These are phyloP conservation scores for Astrephomene gubernaculifera DNA, from an alignment of 139 green algal species.

Conservation along the genomic window DNA sequence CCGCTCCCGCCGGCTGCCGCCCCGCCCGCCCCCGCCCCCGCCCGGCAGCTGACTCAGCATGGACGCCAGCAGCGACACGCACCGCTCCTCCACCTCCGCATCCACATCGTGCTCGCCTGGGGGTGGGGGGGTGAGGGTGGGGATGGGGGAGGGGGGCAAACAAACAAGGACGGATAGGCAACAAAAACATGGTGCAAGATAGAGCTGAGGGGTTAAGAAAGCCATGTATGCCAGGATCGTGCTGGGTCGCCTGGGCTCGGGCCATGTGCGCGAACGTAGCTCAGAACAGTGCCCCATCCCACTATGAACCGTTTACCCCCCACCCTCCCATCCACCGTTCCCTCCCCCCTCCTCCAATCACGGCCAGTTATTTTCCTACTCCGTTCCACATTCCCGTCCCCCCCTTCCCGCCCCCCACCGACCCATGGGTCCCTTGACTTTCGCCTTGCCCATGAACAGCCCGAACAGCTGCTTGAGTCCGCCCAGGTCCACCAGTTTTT, in stretches of 20 bases:
- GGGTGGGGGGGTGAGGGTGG: not conserved
- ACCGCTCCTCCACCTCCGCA: slow-evolving; percentile 90
- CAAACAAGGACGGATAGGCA: not conserved
- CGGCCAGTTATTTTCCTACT: not conserved
- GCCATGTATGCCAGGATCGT: too few relatives aligned
- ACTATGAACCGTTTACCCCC: not conserved
- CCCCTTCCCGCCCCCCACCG: not conserved
- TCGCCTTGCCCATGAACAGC: slow-evolving; percentile 96
- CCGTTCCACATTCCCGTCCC: too few relatives aligned
- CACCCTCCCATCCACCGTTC: not conserved
- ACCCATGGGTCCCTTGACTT: slow-evolving; percentile 62
- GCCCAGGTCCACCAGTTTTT: slow-evolving; percentile 73
- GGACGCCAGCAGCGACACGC: slow-evolving; percentile 85
- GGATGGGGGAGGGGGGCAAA: not conserved
- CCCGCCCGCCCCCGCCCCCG: slow-evolving; percentile 42
- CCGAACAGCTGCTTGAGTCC: slow-evolving; percentile 91
- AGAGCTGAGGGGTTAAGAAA: too few relatives aligned
- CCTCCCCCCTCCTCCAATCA: not conserved
- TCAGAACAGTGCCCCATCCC: too few relatives aligned
- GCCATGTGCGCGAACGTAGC: too few relatives aligned
- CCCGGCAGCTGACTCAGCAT: slow-evolving; percentile 61
- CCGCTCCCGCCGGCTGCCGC: slow-evolving; percentile 67
- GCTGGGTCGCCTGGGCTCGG: too few relatives aligned
- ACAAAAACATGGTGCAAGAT: too few relatives aligned
- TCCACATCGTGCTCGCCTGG: slow-evolving; percentile 66